Conservation (phyloP, 208 protist genomes). For the Leishmania braziliensis region DNA sequence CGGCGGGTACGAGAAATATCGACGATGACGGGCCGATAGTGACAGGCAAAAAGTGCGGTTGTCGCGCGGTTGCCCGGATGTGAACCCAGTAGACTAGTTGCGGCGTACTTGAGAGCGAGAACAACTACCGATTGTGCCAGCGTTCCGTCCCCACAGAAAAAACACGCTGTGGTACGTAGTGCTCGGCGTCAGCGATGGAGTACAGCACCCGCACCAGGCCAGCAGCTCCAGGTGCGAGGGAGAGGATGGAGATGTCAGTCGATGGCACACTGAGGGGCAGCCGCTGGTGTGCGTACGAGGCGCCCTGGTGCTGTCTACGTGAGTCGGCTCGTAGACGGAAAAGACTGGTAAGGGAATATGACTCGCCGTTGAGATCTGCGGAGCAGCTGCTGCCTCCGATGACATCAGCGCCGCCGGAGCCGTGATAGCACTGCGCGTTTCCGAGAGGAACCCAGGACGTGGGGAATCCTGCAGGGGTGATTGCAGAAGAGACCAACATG, state of each 20-base stretch:
- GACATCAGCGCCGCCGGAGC: background rate
- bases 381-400: background rate
- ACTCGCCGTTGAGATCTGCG: background rate
- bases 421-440: background rate
- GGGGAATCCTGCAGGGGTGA: background rate
- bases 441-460: background rate
- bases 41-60: background rate
- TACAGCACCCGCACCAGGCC: background rate
- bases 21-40: background rate
- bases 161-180: constrained; percentile 2
- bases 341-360: background rate
- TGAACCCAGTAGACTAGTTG: background rate
- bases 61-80: background rate
- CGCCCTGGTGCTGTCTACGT: constrained; percentile 12
- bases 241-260: background rate
- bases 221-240: background rate
- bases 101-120: background rate
- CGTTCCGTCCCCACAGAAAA: background rate
- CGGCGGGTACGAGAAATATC: background rate
- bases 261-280: background rate
- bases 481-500: too few relatives aligned
- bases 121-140: background rate
- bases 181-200: constrained; percentile 7
- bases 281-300: constrained; percentile 14
- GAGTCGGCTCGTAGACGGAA: constrained; percentile 29